These are phyloP conservation scores for Wallacemonas sp. DNA, from an alignment of 208 protist genomes.

Conservation along the genomic window DNA sequence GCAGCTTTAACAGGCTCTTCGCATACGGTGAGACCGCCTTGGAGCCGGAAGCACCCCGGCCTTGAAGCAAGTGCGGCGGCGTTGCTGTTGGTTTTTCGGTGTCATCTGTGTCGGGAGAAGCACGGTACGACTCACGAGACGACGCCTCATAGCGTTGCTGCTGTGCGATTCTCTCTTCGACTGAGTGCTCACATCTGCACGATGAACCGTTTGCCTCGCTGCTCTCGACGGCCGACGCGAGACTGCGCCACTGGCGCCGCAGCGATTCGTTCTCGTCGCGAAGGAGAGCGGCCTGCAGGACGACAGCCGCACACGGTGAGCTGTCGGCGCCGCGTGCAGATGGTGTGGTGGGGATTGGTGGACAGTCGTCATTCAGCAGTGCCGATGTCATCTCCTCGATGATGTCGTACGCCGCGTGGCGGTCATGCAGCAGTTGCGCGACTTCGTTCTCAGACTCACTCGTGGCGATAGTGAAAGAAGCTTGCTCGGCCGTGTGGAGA, in stretches of 20 bases:
- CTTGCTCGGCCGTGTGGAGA: slow-evolving; percentile 57
- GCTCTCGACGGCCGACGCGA: background rate
- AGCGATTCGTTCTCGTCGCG: background rate
- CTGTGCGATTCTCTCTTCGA: background rate
- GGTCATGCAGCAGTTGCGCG: slow-evolving; percentile 24
- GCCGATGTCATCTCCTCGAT: slow-evolving; percentile 47
- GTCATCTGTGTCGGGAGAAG: no score
- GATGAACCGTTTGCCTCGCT: background rate
- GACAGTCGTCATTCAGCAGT: slow-evolving; percentile 14
- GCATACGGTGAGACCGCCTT: slow-evolving; percentile 12
- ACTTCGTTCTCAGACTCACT: slow-evolving; percentile 31
- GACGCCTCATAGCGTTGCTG: slow-evolving; percentile 6
- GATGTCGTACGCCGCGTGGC: slow-evolving; percentile 36
- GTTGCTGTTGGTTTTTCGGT: background rate
- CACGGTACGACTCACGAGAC: no score
- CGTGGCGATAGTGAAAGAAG: slow-evolving; percentile 43
- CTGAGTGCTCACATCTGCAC: background rate
- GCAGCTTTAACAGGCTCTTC: slow-evolving; percentile 13
- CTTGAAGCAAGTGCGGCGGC: background rate
- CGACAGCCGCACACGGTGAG: background rate
- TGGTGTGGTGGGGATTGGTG: background rate
- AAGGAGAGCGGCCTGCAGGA: background rate
- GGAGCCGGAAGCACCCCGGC: background rate
- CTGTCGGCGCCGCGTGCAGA: background rate
- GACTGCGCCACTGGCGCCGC: background rate